Conservation (phyloP, 192 early-diverging fungal genomes). For the Umbelopsis vinacea region DNA sequence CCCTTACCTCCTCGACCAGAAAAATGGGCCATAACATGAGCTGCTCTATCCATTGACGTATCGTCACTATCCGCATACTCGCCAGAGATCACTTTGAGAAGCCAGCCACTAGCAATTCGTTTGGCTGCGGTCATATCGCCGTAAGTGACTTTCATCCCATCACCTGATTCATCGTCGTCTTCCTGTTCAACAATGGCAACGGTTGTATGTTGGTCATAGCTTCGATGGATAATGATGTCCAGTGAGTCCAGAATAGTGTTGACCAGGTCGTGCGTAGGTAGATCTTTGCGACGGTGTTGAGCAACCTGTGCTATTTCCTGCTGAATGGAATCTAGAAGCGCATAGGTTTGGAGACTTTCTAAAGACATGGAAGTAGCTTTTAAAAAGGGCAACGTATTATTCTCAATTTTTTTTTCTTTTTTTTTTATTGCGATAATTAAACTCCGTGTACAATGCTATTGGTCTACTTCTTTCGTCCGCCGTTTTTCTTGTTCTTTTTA, state of each 20-base stretch:
- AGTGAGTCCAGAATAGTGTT: neutral
- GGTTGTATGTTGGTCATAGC: conserved; percentile 12
- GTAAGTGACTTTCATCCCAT: conserved; percentile 10
- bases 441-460: conserved; percentile 18
- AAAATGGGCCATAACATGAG: conserved; percentile 38
- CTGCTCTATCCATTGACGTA: conserved; percentile 31
- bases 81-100: conserved; percentile 26
- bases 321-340: conserved; percentile 1
- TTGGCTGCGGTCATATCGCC: conserved; percentile 26
- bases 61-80: conserved; percentile 15
- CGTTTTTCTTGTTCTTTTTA: conserved; percentile 63
- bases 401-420: neutral
- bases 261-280: neutral
- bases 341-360: neutral
- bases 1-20: conserved; percentile 43
- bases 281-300: neutral
- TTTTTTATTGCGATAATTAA: neutral
- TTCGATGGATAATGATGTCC: neutral
- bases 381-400: neutral
- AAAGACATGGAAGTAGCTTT: neutral
- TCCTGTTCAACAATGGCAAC: conserved; percentile 7
- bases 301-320: neutral
- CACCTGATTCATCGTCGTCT: conserved; percentile 11
- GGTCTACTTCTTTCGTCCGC: conserved; percentile 45
- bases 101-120: conserved; percentile 1